Percentiles rank a stretch among this genome's conserved stretches.
phyloP scores from a whole-genome alignment of 148 eudicot genomes.

The Pouteria glomerata region DNA sequence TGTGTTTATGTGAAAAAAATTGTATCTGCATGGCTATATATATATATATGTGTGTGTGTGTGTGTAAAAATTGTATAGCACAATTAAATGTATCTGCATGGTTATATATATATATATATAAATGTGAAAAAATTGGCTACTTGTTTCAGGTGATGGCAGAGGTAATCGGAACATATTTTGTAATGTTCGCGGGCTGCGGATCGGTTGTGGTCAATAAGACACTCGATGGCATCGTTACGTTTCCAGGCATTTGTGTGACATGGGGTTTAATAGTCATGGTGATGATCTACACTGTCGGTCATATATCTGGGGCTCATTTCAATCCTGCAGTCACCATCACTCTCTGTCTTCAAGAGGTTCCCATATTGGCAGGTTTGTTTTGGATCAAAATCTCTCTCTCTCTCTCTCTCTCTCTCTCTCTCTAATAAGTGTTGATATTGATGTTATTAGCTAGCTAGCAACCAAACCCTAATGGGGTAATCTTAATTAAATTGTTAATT shows the following conservation, averaged over 20 bases:
- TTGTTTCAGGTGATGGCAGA: conserved; percentile 15
- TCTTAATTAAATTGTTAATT: too few relatives aligned
- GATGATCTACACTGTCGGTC: conserved; percentile 75
- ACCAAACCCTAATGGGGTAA: too few relatives aligned
- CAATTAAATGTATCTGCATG: not conserved
- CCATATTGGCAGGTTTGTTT: conserved; percentile 51
- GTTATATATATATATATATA: not conserved
- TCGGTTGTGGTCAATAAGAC: conserved; percentile 61
- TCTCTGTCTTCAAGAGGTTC: conserved; percentile 54
- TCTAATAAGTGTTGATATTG: too few relatives aligned
- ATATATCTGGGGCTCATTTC: conserved; percentile 86
- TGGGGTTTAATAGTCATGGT: conserved; percentile 89
- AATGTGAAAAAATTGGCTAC: too few relatives aligned
- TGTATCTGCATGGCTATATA: too few relatives aligned
- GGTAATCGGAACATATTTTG: conserved; percentile 49
- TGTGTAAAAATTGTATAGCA: not conserved
- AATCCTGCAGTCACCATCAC: conserved; percentile 83
- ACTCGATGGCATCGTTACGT: conserved; percentile 51
- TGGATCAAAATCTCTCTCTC: too few relatives aligned
- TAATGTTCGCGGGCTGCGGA: conserved; percentile 80
- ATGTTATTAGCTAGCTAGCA: too few relatives aligned
- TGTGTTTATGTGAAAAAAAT: too few relatives aligned
- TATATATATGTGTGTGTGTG: too few relatives aligned
- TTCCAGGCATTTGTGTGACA: conserved; percentile 72
- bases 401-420: too few relatives aligned